These are phyloP conservation scores for Lodderomyces parapsilosis DNA, from an alignment of 1,139 yeast genomes.

Conservation along the genomic window DNA sequence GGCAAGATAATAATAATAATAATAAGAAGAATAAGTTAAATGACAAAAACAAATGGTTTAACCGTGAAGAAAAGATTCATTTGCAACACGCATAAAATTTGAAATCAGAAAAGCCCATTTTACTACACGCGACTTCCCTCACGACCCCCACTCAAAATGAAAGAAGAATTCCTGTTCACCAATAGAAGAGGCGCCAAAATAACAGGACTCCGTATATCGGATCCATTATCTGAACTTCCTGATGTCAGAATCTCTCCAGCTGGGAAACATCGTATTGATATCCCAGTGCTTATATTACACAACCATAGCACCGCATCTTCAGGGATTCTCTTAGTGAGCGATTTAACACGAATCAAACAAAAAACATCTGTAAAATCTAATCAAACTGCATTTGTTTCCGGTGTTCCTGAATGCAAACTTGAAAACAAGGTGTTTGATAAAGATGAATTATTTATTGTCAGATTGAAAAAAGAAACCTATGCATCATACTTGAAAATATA, in stretches of 20 bases:
- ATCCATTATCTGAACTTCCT: constrained; percentile 5
- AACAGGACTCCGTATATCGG: background rate
- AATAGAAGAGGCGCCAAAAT: background rate
- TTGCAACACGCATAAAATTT: background rate
- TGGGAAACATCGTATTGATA: constrained; percentile 5
- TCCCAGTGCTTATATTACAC: constrained; percentile 8
- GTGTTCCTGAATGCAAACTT: background rate
- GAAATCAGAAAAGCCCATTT: background rate
- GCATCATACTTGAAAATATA: background rate
- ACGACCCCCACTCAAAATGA: background rate
- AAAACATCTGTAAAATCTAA: background rate
- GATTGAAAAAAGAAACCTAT: background rate
- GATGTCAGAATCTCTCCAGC: background rate
- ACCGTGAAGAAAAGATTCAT: too few species aligned
- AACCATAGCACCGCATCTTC: background rate
- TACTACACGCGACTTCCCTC: background rate
- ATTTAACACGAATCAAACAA: constrained; percentile 5
- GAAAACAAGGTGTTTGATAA: background rate
- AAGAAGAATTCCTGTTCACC: background rate
- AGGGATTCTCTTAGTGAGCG: constrained; percentile 7
- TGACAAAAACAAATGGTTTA: too few species aligned
- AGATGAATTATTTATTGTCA: constrained; percentile 1
- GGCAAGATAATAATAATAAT: too few species aligned
- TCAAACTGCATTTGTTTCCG: constrained; percentile 2
- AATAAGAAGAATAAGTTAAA: too few species aligned